Evolutionary conservation across 1,284 basidiomycete genomes (phyloP), one percentile per base, ranked within the genome.

Genomic region (Agroathelia rolfsii): DNA sequence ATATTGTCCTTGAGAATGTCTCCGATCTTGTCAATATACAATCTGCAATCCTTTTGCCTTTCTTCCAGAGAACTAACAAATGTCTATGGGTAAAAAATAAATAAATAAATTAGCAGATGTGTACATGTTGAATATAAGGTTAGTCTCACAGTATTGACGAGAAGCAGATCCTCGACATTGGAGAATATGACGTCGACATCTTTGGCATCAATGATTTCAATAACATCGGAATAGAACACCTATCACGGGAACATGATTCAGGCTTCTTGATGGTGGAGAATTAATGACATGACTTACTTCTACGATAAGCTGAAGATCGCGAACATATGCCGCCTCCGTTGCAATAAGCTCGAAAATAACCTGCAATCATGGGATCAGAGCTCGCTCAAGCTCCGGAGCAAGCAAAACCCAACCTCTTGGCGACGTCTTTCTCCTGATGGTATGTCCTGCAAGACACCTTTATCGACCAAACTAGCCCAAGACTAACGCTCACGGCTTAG

Each of bases 261-360:
- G 30, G 34, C 18, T 34, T 25, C 5, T 11, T 12, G 20, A 11
- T 17, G 13, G 25, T 21, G 11, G 8, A 19, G 13, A 15, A 10
- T 13, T 22, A 13, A 17, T 21, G 30, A 5, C 18, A 22, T n/a
- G n/a, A 37, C 61, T 29, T 40, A 85, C 88, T 68, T 87, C 83
- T 10, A 95, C 86, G 38, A 92, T 79, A 13, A 93, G 68, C 51
- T 95, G 92, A 27, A 95, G 53, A 53, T 93, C 87, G 15, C 86
- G 71, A 30, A 95, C 88, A 50, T 94, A 95, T 0, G 81, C 73
- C 9, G 64, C 68, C 52, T 96, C 93, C 0, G 92, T 95, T 3
- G 71, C 69, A 44, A 95, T 92, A 28, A 96, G 66, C 56, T 96
- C 92, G 49, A 93, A 95, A 29, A 94, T 93, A 0, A 74, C 76